A percentile compares a stretch with the other conserved stretches of the same genome.
Conservation (phyloP, 2,329 filamentous ascomycete species). For the Leptographium procerum region DNA sequence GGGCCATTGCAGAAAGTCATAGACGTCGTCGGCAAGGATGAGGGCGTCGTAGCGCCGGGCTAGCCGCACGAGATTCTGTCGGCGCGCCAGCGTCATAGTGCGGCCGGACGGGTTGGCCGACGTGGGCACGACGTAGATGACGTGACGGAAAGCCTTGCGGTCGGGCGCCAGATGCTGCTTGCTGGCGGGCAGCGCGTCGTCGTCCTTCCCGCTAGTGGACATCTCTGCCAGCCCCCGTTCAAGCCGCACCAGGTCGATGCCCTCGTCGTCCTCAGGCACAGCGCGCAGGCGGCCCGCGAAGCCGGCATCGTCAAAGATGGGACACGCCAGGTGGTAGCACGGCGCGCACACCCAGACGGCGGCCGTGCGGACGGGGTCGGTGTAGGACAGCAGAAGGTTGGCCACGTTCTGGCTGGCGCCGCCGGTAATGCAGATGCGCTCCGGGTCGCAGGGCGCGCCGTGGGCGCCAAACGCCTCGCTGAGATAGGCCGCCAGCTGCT, state of each 20-base stretch:
- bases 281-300: slow-evolving; percentile 56
- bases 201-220: no score
- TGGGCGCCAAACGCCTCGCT: slow-evolving; percentile 41
- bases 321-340: slow-evolving; percentile 72
- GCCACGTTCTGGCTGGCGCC: slow-evolving; percentile 78
- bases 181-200: not conserved
- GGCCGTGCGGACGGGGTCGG: slow-evolving; percentile 64
- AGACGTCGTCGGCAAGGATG: slow-evolving; percentile 84
- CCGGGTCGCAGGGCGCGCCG: slow-evolving; percentile 23
- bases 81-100: slow-evolving; percentile 61
- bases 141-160: slow-evolving; percentile 71
- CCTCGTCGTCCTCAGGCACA: slow-evolving; percentile 67
- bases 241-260: slow-evolving; percentile 57
- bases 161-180: slow-evolving; percentile 27
- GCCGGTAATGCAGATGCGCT: slow-evolving; percentile 69
- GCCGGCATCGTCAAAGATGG: slow-evolving; percentile 75
- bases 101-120: slow-evolving; percentile 82
- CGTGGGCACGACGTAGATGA: slow-evolving; percentile 82
- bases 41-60: slow-evolving; percentile 72
- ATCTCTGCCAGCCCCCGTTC: slow-evolving; percentile 23
- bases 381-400: slow-evolving; percentile 65
- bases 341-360: slow-evolving; percentile 74
- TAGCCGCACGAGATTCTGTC: slow-evolving; percentile 59
- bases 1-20: slow-evolving; percentile 82
- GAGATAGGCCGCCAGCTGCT: slow-evolving; percentile 61